These are phyloP conservation scores for Phlegmacium glaucopus DNA, from an alignment of 768 basidiomycete species.

Conservation along the genomic window DNA sequence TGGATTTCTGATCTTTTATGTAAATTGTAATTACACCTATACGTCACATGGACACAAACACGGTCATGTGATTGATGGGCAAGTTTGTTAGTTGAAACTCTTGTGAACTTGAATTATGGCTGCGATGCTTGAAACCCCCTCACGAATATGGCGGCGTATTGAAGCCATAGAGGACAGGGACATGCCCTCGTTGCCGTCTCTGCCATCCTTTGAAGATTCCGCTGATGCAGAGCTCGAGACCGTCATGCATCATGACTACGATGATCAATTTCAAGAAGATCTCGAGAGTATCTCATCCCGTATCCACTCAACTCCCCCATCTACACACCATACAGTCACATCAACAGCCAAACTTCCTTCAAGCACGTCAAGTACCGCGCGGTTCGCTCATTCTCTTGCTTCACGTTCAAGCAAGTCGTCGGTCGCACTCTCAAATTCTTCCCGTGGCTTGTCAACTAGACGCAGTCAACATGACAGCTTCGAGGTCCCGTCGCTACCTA, in stretches of 20 bases:
- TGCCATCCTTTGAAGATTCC: conserved; percentile 71
- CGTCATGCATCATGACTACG: conserved; percentile 24
- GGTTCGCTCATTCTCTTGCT: conserved; percentile 45
- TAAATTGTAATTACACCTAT: too few species aligned
- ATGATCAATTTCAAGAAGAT: conserved; percentile 39
- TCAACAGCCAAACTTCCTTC: conserved; percentile 46
- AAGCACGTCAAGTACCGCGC: conserved; percentile 45
- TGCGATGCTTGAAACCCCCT: conserved; percentile 73
- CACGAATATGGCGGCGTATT: conserved; percentile 81
- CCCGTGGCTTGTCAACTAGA: conserved; percentile 28
- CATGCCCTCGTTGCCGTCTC: conserved; percentile 79
- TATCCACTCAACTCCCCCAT: conserved; percentile 64
- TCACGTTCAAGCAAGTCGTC: conserved; percentile 54
- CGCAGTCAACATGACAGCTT: conserved; percentile 47
- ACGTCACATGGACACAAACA: too few species aligned
- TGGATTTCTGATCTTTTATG: too few species aligned
- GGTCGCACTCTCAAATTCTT: conserved; percentile 22
- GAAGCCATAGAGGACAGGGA: conserved; percentile 71
- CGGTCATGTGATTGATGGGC: too few species aligned
- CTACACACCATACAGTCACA: conserved; percentile 40
- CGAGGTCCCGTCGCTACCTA: conserved; percentile 56
- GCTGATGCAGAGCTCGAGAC: conserved; percentile 29
- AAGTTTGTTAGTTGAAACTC: too few species aligned
- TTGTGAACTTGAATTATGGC: conserved; percentile 29
- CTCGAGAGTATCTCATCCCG: conserved; percentile 43